Base-by-base conservation (phyloP, 169 alveolate species). In the Plasmodium fragile region DNA sequence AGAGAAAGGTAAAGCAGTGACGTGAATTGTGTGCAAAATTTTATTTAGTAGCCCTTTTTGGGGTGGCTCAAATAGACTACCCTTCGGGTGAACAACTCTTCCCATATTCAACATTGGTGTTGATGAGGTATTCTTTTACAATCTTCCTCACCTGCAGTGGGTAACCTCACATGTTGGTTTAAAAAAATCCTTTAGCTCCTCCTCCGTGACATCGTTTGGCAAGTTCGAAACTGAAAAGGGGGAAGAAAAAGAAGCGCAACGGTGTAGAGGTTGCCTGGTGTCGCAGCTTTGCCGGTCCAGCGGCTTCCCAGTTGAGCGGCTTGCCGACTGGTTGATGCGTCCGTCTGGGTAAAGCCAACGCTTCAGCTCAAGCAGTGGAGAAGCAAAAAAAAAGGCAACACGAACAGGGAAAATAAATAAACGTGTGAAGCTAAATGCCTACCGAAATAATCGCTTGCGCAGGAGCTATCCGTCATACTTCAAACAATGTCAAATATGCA, bases 181-280 rank as follows among this genome's bases (percentile, higher is more conserved):
- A 36, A 89, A 89, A 78, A 13, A 89, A 4, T 45, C 53, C 36
- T 78, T 89, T 7, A 89, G 30, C 45, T 79, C 71, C 22, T 89
- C 73, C 81, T 89, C 94, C 18, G 94, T 77, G 6, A 59, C 89
- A 13, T 89, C 94, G 34, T 25, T 55, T 3, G 94, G 94, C 43
- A 89, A 34, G 45, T 69, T 79, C 18, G 94, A 89, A 77, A 79
- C 89, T 84, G 77, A 4, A 52, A 22, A 32, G n/a, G 59, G 30
- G 59, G 5, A 32, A 59, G n/a, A 84, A 84, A 22, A 69, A 83
- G n/a, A 71, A 71, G 52, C 30, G 30, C 7, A 0, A 71, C n/a
- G 18, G 18, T 32, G 18, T 13, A 81, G 18, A 1, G 25, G n/a
- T 0, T 2, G 34, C 11, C 11, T 16, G 30, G 3, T 0, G 11